Conservation (phyloP, 1,284 basidiomycete species). For the Volvariella volvacea region DNA sequence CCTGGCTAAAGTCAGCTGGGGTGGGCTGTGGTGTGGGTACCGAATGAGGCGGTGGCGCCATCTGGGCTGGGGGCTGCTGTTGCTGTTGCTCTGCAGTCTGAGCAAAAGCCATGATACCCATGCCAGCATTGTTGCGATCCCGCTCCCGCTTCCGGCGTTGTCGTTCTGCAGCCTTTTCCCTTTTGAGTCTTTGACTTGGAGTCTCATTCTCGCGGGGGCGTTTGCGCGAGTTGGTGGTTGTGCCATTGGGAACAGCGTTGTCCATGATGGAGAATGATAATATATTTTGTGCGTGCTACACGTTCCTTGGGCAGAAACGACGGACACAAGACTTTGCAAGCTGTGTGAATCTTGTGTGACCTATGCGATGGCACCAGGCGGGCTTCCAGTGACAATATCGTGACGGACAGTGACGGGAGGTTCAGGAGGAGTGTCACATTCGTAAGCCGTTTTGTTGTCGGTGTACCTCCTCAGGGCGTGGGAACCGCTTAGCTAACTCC, state of each 20-base stretch:
- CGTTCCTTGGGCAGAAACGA: conserved; percentile 11
- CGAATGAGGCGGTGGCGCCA: conserved; percentile 13
- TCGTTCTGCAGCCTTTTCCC: conserved; percentile 75
- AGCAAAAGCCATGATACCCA: conserved; percentile 32
- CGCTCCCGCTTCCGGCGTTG: conserved; percentile 74
- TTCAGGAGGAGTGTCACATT: conserved; percentile 24
- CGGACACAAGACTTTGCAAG: conserved; percentile 1
- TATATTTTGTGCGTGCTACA: conserved; percentile 9
- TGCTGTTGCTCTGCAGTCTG: conserved; percentile 16
- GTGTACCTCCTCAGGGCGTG: too few relatives aligned
- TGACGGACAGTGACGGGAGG: conserved; percentile 36
- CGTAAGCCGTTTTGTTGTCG: too few relatives aligned
- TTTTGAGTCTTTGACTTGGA: conserved; percentile 58
- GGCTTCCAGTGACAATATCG: conserved; percentile 35
- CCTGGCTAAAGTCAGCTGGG: conserved; percentile 20
- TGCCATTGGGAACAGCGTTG: conserved; percentile 14
- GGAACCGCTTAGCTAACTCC: too few relatives aligned
- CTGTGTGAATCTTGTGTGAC: conserved; percentile 32
- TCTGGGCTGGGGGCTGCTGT: conserved; percentile 21
- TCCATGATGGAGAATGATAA: conserved; percentile 11
- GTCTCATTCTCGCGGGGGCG: conserved; percentile 67
- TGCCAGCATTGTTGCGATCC: conserved; percentile 45
- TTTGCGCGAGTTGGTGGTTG: conserved; percentile 32
- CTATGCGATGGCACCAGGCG: conserved; percentile 24
- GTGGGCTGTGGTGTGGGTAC: conserved; percentile 14